A percentile compares a stretch with the other conserved stretches of the same genome.
Conservation (phyloP, 441 rosid species). For the Euphorbia schlechtendalii region DNA sequence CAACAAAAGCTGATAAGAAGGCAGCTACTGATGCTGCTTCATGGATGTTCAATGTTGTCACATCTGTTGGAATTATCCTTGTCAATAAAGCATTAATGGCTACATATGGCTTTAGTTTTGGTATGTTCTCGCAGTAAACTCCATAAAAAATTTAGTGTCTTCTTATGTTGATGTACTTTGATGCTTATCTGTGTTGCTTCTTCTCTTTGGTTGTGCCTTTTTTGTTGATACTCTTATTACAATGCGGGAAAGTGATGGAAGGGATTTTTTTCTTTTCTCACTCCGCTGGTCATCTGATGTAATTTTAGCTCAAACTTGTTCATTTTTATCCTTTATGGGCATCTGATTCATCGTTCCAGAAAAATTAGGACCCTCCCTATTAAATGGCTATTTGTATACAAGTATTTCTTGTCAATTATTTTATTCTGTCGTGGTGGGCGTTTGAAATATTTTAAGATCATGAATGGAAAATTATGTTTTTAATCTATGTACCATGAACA, state of each 20-base stretch:
- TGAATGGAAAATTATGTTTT: not conserved
- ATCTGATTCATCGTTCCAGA: not conserved
- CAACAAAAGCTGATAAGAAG: constrained; percentile 65
- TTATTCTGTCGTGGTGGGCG: not conserved
- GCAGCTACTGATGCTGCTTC: constrained; percentile 79
- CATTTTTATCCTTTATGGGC: not conserved
- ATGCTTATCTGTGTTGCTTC: not conserved
- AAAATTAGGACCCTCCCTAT: not conserved
- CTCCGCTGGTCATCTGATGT: too few species aligned
- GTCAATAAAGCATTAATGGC: constrained; percentile 96
- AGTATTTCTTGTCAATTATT: not conserved
- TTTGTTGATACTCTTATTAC: not conserved
- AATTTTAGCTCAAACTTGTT: too few species aligned
- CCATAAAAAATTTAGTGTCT: constrained; percentile 8
- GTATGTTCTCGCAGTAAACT: constrained; percentile 29
- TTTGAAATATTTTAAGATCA: not conserved
- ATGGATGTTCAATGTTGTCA: constrained; percentile 94
- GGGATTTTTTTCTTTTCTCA: not conserved
- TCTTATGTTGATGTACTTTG: not conserved
- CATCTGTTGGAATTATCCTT: constrained; percentile 92
- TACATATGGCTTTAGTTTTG: constrained; percentile 80
- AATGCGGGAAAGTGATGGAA: not conserved
- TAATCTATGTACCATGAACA: not conserved
- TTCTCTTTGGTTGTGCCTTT: not conserved
- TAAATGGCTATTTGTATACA: not conserved